Percentiles rank a stretch among this genome's conserved stretches.
phyloP scores from a whole-genome alignment of 2,329 filamentous ascomycete species.

The Botrytis porri region DNA sequence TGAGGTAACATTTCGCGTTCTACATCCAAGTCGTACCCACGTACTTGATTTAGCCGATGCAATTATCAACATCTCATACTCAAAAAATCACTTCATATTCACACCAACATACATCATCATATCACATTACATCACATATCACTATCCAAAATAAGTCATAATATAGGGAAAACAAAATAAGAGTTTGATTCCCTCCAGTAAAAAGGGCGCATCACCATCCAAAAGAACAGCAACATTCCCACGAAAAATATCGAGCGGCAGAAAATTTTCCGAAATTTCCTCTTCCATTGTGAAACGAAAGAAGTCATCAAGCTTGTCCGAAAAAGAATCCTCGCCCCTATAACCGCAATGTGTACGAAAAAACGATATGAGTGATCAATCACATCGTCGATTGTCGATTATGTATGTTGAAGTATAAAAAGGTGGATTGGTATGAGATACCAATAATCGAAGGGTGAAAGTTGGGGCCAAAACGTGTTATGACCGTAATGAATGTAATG shows the following conservation, averaged over 20 bases:
- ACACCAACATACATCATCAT: not conserved
- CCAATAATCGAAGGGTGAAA: not conserved
- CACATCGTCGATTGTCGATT: not conserved
- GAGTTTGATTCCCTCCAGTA: conserved; percentile 8
- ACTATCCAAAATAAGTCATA: not conserved
- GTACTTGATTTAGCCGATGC: not conserved
- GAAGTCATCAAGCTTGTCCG: conserved; percentile 6
- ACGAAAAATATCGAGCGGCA: not conserved
- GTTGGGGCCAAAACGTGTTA: not conserved
- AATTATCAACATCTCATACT: not conserved
- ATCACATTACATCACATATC: not conserved
- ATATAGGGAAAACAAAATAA: conserved; percentile 17
- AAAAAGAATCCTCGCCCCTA: not conserved
- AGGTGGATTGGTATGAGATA: not conserved
- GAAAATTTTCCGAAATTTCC: not conserved
- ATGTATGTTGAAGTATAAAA: not conserved
- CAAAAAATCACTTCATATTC: not conserved
- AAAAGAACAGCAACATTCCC: not conserved
- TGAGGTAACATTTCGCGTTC: not conserved
- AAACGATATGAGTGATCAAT: conserved; percentile 4
- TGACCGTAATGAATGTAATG: conserved; percentile 11
- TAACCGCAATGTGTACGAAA: not conserved
- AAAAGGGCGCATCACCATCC: not conserved
- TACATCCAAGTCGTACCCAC: not conserved
- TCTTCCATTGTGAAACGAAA: not conserved